A percentile compares a stretch with the other conserved stretches of the same genome.
phyloP scores from a whole-genome alignment of 2,329 filamentous ascomycete species.

The Shiraia sp. region DNA sequence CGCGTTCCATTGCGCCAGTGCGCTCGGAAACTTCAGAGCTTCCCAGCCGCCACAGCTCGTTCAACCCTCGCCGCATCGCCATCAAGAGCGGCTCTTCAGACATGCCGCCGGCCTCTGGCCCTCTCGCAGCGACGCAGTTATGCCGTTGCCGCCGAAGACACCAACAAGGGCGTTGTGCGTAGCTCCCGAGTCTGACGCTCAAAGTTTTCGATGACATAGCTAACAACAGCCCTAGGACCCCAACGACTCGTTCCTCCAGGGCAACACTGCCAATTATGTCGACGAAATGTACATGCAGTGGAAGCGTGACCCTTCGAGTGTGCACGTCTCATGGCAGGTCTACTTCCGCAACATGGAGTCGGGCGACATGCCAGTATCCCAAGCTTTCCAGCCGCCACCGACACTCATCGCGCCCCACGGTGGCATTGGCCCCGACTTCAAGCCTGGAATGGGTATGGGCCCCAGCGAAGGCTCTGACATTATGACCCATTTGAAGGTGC shows the following conservation, averaged over 20 bases:
- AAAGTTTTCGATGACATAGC: constrained; percentile 20
- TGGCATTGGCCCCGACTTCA: constrained; percentile 70
- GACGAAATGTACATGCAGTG: constrained; percentile 99
- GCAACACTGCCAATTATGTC: constrained; percentile 97
- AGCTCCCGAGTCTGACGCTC: constrained; percentile 9
- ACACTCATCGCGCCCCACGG: constrained; percentile 83
- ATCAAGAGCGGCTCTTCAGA: constrained; percentile 47
- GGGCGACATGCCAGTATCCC: constrained; percentile 95
- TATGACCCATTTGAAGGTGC: constrained; percentile 96
- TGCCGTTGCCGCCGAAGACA: constrained; percentile 63
- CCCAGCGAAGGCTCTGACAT: constrained; percentile 76
- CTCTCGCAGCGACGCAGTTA: constrained; percentile 57
- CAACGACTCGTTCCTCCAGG: constrained; percentile 94
- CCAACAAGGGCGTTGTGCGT: constrained; percentile 64
- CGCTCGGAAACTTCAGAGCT: constrained; percentile 66
- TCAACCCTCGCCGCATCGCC: constrained; percentile 45
- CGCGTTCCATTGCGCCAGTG: constrained; percentile 69
- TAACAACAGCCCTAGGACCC: constrained; percentile 63
- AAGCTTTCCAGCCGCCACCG: constrained; percentile 94
- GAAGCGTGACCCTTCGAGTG: constrained; percentile 90
- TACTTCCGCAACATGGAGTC: constrained; percentile 99
- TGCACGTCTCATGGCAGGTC: constrained; percentile 97
- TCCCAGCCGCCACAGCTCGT: constrained; percentile 51
- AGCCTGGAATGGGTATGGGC: constrained; percentile 69
- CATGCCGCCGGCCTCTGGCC: constrained; percentile 54